Conservation (phyloP, 2,329 filamentous ascomycete genomes). For the Talaromyces sp. region DNA sequence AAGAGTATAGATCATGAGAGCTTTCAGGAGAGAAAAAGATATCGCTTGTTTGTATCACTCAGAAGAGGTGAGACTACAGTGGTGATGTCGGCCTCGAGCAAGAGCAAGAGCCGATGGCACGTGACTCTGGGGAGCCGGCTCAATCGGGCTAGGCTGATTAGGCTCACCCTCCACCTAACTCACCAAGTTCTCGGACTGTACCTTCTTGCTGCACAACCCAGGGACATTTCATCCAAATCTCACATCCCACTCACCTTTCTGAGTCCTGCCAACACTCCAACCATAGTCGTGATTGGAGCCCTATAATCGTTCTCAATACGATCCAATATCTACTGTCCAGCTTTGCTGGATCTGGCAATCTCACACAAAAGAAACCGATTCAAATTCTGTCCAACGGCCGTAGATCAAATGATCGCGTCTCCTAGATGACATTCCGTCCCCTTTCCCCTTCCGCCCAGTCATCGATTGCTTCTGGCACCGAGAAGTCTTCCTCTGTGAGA, state of each 20-base stretch:
- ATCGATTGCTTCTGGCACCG: constrained; percentile 50
- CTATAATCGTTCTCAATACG: neutral
- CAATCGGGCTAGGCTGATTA: constrained; percentile 4
- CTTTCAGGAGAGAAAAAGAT: neutral
- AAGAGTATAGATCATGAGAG: neutral
- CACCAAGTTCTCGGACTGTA: constrained; percentile 15
- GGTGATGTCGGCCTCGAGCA: neutral
- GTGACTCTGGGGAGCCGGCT: constrained; percentile 1
- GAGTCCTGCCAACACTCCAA: neutral
- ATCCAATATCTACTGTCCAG: constrained; percentile 2
- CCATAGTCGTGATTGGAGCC: neutral
- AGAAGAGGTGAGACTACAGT: neutral
- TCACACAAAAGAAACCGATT: constrained; percentile 7
- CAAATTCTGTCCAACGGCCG: constrained; percentile 27
- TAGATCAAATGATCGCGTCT: constrained; percentile 51
- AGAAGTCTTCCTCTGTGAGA: constrained; percentile 46
- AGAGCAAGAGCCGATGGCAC: neutral
- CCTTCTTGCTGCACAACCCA: constrained; percentile 2
- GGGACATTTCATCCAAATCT: constrained; percentile 13
- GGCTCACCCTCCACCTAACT: constrained; percentile 15
- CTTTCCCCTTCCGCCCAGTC: constrained; percentile 50
- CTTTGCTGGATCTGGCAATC: constrained; percentile 15
- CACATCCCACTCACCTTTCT: constrained; percentile 2
- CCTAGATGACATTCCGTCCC: constrained; percentile 57
- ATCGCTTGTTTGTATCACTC: neutral